Conservation (phyloP, 1,284 basidiomycete genomes). For the Cyathus pygmaeus region DNA sequence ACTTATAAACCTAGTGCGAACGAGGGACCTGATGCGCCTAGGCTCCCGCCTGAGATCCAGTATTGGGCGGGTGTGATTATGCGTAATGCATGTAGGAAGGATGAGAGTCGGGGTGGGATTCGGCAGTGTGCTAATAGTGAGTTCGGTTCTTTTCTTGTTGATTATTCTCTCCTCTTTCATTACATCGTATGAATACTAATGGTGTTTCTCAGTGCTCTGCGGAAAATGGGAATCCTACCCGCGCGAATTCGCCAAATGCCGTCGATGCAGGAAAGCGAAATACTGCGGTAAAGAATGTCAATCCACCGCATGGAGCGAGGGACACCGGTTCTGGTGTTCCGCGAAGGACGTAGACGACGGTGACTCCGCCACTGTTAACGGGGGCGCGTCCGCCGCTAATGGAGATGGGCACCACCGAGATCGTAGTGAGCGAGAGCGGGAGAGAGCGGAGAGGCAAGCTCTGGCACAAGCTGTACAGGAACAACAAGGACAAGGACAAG, state of each 20-base stretch:
- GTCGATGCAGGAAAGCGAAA: constrained; percentile 96
- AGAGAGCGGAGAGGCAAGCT: not conserved
- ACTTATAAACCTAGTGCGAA: constrained; percentile 91
- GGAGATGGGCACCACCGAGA: not conserved
- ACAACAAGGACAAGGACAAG: too few species aligned
- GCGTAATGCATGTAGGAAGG: constrained; percentile 98
- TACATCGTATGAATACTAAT: not conserved
- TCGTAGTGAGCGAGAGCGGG: not conserved
- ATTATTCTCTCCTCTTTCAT: constrained; percentile 5
- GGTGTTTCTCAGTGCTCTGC: constrained; percentile 76
- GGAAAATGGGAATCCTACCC: constrained; percentile 95
- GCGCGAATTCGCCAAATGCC: constrained; percentile 96
- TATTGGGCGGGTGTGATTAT: constrained; percentile 99
- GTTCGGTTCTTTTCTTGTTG: constrained; percentile 42
- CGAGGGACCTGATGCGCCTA: constrained; percentile 75
- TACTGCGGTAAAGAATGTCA: constrained; percentile 99
- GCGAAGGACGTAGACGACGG: constrained; percentile 79
- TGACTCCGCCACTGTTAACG: not conserved
- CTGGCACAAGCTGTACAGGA: too few species aligned
- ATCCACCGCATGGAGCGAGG: constrained; percentile 96
- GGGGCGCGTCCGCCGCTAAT: not conserved
- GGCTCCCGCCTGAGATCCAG: constrained; percentile 91
- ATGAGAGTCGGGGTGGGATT: constrained; percentile 92
- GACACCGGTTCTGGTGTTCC: constrained; percentile 92
- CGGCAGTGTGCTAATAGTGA: constrained; percentile 96